Percentiles rank a stretch among this genome's conserved stretches.
Conservation (phyloP, 139 green algal genomes). For the Chlamydomonas urium region DNA sequence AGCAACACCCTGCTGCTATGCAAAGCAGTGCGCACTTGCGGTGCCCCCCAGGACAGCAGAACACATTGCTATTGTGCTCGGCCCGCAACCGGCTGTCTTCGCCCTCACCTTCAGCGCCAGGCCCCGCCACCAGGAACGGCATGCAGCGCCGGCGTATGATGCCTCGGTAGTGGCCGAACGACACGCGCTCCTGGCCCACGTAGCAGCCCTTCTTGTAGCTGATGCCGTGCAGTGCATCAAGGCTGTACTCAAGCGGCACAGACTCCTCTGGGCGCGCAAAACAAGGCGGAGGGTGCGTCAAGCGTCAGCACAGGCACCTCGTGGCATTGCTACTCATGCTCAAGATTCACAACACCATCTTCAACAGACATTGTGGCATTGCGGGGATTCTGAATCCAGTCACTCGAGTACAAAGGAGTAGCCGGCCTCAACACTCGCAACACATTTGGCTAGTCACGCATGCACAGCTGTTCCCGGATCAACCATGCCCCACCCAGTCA, state of each 20-base stretch:
- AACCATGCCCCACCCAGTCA: too few species aligned
- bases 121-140: conserved; percentile 26
- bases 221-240: conserved; percentile 86
- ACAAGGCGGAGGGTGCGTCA: too few species aligned
- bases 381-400: too few species aligned
- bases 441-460: too few species aligned
- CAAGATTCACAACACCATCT: too few species aligned
- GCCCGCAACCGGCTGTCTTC: not conserved
- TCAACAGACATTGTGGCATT: too few species aligned
- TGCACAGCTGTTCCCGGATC: too few species aligned
- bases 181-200: conserved; percentile 78
- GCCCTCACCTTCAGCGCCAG: not conserved
- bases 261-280: conserved; percentile 69
- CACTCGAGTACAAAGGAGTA: too few species aligned
- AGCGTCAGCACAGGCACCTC: too few species aligned
- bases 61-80: not conserved
- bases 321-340: too few species aligned
- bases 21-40: not conserved
- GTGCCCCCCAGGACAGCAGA: not conserved
- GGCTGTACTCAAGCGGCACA: conserved; percentile 90
- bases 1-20: not conserved
- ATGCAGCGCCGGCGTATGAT: conserved; percentile 83
- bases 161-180: conserved; percentile 61
- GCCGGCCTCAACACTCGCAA: too few species aligned
- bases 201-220: conserved; percentile 96